Evolutionary conservation across 2,329 filamentous ascomycete species (phyloP).

Genomic region (Aspergillus sp.): DNA sequence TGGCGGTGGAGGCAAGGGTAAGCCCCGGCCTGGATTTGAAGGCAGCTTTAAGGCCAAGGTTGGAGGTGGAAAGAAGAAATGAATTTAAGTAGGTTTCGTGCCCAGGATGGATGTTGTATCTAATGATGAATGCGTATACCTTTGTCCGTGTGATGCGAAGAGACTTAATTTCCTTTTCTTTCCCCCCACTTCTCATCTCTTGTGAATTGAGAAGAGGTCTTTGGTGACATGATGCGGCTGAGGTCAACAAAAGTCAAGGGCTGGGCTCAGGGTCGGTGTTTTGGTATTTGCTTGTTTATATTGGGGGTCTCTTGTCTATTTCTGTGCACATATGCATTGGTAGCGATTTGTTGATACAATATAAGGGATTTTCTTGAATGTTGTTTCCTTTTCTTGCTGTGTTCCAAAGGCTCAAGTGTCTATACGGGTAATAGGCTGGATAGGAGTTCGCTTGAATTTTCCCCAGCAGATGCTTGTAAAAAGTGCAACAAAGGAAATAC

Average conservation of each 20-base stretch:
- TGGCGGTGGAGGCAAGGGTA: conserved; percentile 46
- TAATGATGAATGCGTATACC: conserved; percentile 11
- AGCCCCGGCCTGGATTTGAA: conserved; percentile 67
- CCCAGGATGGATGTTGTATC: neutral
- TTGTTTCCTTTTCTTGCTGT: neutral
- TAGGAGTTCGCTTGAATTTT: neutral
- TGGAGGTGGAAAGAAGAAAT: conserved; percentile 46
- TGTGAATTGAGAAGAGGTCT: neutral
- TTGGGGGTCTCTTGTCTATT: conserved; percentile 3
- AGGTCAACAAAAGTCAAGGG: conserved; percentile 12
- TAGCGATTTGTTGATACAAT: conserved; percentile 27
- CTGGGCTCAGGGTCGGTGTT: conserved; percentile 19
- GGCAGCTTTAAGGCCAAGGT: conserved; percentile 64
- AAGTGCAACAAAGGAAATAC: conserved; percentile 13
- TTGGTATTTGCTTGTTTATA: conserved; percentile 15
- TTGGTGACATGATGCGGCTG: neutral
- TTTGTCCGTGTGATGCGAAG: neutral
- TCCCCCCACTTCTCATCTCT: neutral
- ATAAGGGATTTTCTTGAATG: conserved; percentile 13
- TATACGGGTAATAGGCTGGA: neutral
- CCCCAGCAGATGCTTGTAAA: neutral
- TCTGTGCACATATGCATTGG: conserved; percentile 28
- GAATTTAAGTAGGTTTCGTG: conserved; percentile 10
- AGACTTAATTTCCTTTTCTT: neutral
- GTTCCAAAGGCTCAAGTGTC: neutral